Evolutionary conservation across 73 alveolate species (phyloP), one percentile per base, ranked within the genome.

Genomic region (Paramecium sonneborni): DNA sequence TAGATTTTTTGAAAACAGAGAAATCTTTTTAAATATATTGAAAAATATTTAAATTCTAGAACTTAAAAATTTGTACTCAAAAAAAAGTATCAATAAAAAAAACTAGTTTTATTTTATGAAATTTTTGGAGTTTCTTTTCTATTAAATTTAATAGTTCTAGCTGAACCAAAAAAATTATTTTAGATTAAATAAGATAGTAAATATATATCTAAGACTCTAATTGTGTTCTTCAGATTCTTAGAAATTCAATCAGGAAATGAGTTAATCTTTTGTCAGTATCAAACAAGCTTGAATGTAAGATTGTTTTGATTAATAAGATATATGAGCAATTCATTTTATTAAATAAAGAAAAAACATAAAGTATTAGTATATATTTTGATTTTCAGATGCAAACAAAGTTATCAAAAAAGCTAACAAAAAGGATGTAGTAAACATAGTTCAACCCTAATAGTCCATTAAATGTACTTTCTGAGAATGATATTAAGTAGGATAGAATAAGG

Each of bases 211-310:
- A n/a, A n/a, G n/a, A n/a, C n/a, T n/a, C n/a, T n/a, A n/a, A n/a
- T n/a, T n/a, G n/a, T n/a, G n/a, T n/a, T n/a, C n/a, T n/a, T n/a
- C n/a, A n/a, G n/a, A 96, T 87, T 96, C 94, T 85, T 67, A 91
- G 23, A 87, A 86, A 67, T 97, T 93, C 46, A 97, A 95, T 23
- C 85, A 76, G 37, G 97, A 96, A 62, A 92, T 96, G 96, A 93
- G 96, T 34, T 72, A 89, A 24, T 97, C 98, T 0, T 85, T 96
- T 62, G 44, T 94, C n/a, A 88, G 92, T 92, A 85, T 57, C 30
- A 94, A 95, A 85, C 97, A 95, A 0, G 88, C 82, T 10, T 30
- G 94, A 6, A 14, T 93, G 11, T 6, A 86, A 12, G 37, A 85
- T 18, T 46, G 18, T 20, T 86, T 43, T 28, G 55, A 23, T 12